Evolutionary conservation across 75 land plant genomes (phyloP).

Genomic region (Gnetum montanum): DNA sequence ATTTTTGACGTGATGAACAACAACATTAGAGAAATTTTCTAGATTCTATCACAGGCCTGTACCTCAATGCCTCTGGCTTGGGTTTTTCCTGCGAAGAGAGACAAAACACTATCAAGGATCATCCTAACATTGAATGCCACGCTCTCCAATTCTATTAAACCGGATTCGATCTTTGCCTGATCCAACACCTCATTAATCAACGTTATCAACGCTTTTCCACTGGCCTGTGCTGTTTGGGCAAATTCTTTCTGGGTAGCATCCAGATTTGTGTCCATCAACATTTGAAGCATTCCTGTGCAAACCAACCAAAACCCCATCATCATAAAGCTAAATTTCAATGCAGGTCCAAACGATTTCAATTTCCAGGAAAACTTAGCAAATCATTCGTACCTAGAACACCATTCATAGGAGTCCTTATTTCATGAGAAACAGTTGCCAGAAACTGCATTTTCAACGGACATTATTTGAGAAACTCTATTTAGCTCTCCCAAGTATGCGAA

Average conservation of each 20-base stretch:
- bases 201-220: conserved; percentile 72
- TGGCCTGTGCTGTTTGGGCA: conserved; percentile 82
- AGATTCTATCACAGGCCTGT: too few species aligned
- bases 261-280: conserved; percentile 72
- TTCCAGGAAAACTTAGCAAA: neutral
- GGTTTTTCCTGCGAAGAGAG: conserved; percentile 71
- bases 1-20: neutral
- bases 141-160: conserved; percentile 68
- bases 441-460: conserved; percentile 52
- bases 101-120: conserved; percentile 82
- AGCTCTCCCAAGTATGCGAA: too few species aligned
- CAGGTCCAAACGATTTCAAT: neutral
- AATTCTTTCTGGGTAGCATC: conserved; percentile 72
- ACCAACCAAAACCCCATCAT: conserved; percentile 8
- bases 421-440: conserved; percentile 96
- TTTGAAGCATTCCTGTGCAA: conserved; percentile 84
- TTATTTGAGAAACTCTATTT: too few species aligned
- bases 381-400: conserved; percentile 73
- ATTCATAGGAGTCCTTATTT: conserved; percentile 95
- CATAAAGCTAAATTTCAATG: neutral
- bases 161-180: conserved; percentile 88
- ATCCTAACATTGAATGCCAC: conserved; percentile 68
- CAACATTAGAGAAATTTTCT: neutral
- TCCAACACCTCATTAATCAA: conserved; percentile 90
- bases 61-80: conserved; percentile 76